These are phyloP conservation scores for Candida ponderosae DNA, from an alignment of 805 yeast species.

Conservation along the genomic window DNA sequence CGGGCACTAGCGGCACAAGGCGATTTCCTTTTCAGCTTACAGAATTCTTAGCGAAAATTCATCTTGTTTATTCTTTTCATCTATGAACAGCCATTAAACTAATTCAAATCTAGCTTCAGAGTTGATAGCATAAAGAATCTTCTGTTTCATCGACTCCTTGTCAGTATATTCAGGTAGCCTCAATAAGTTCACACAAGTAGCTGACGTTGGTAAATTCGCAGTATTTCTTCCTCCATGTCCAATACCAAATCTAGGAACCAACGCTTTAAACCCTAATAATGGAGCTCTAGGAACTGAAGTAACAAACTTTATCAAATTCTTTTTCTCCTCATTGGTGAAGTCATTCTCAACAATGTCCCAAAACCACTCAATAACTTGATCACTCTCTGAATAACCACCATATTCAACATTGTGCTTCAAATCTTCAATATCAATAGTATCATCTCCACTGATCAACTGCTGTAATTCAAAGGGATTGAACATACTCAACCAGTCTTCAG, in stretches of 20 bases:
- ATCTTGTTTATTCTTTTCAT: too few species aligned
- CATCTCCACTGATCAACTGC: slow-evolving; percentile 67
- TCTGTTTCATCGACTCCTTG: slow-evolving; percentile 46
- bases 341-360: slow-evolving; percentile 69
- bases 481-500: slow-evolving; percentile 72
- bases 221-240: slow-evolving; percentile 50
- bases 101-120: slow-evolving; percentile 86
- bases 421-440: slow-evolving; percentile 64
- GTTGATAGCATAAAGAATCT: slow-evolving; percentile 70
- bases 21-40: too few species aligned
- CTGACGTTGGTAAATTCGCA: slow-evolving; percentile 69
- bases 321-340: slow-evolving; percentile 52
- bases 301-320: slow-evolving; percentile 73
- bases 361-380: slow-evolving; percentile 53
- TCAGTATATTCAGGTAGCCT: slow-evolving; percentile 78
- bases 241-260: slow-evolving; percentile 76
- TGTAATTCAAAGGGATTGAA: slow-evolving; percentile 82
- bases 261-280: slow-evolving; percentile 69
- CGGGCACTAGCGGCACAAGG: too few species aligned
- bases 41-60: too few species aligned
- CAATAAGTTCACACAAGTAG: slow-evolving; percentile 86
- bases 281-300: slow-evolving; percentile 93
- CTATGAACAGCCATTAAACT: too few species aligned
- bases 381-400: slow-evolving; percentile 52
- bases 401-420: slow-evolving; percentile 53